Evolutionary conservation across 768 basidiomycete species (phyloP).

Genomic region (Lepiota venenata): DNA sequence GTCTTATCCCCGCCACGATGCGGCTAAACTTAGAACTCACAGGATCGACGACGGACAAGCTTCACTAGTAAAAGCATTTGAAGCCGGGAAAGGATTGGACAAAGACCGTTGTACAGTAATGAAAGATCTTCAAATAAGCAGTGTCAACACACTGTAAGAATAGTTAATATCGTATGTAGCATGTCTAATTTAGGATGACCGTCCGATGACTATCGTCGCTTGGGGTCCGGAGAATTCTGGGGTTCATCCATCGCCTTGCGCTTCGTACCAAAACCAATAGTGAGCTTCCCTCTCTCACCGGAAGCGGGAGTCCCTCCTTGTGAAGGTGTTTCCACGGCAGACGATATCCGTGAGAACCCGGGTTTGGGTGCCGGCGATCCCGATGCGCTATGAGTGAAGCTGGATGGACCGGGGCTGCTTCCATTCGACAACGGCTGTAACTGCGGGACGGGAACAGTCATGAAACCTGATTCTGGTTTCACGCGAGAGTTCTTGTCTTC

Average conservation of each 20-base stretch:
- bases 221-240: slow-evolving; percentile 62
- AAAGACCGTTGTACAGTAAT: slow-evolving; percentile 70
- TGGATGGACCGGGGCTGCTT: slow-evolving; percentile 42
- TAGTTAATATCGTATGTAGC: neutral
- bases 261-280: slow-evolving; percentile 76
- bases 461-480: slow-evolving; percentile 55
- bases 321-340: slow-evolving; percentile 47
- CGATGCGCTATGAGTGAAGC: slow-evolving; percentile 26
- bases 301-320: slow-evolving; percentile 56
- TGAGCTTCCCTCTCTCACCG: slow-evolving; percentile 68
- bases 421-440: slow-evolving; percentile 37
- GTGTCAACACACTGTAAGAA: slow-evolving; percentile 60
- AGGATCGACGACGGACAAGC: slow-evolving; percentile 88
- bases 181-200: neutral
- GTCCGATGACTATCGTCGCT: slow-evolving; percentile 36
- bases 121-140: slow-evolving; percentile 71
- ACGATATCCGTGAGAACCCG: slow-evolving; percentile 75
- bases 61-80: slow-evolving; percentile 72
- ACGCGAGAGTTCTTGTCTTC: slow-evolving; percentile 54
- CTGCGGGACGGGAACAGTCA: slow-evolving; percentile 65
- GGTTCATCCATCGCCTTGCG: slow-evolving; percentile 75
- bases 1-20: neutral
- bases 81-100: slow-evolving; percentile 64
- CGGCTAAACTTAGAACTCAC: neutral
- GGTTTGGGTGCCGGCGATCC: slow-evolving; percentile 68